Conservation (phyloP, 768 basidiomycete genomes). For the Tylopilus rubrobrunneus region DNA sequence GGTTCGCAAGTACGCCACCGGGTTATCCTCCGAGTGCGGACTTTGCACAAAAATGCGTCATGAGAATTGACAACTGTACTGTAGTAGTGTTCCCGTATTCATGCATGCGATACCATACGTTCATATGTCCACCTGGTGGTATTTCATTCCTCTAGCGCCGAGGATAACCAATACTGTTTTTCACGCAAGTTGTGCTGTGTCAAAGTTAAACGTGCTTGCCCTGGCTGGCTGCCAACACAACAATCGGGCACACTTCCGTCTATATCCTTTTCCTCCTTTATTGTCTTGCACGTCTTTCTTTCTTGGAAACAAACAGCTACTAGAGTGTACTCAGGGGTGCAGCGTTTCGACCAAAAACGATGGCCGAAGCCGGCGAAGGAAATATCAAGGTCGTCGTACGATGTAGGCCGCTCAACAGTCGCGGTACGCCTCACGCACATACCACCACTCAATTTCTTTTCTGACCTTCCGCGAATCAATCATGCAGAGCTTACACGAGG, state of each 20-base stretch:
- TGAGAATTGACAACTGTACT: background rate
- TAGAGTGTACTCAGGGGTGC: constrained; percentile 11
- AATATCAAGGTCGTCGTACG: constrained; percentile 93
- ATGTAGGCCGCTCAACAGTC: constrained; percentile 94
- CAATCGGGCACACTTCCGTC: background rate
- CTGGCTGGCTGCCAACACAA: constrained; percentile 1
- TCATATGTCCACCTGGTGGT: background rate
- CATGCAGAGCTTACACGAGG: constrained; percentile 83
- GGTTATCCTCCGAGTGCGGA: background rate
- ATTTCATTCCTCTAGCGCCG: background rate
- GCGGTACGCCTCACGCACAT: constrained; percentile 55
- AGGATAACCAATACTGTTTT: constrained; percentile 8
- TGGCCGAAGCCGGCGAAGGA: constrained; percentile 79
- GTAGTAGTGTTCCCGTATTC: background rate
- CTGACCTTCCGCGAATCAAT: constrained; percentile 1
- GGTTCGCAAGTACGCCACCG: background rate
- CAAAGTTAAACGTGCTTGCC: constrained; percentile 5
- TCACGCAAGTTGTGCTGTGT: constrained; percentile 22
- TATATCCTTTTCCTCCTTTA: constrained; percentile 6
- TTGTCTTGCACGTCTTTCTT: constrained; percentile 10
- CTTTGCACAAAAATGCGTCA: background rate
- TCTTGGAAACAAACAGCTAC: constrained; percentile 8
- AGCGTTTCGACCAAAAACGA: constrained; percentile 30
- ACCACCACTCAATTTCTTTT: background rate
- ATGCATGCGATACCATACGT: background rate